phyloP scores from a whole-genome alignment of 768 basidiomycete genomes.

The Xerocomellus chrysenteron region DNA sequence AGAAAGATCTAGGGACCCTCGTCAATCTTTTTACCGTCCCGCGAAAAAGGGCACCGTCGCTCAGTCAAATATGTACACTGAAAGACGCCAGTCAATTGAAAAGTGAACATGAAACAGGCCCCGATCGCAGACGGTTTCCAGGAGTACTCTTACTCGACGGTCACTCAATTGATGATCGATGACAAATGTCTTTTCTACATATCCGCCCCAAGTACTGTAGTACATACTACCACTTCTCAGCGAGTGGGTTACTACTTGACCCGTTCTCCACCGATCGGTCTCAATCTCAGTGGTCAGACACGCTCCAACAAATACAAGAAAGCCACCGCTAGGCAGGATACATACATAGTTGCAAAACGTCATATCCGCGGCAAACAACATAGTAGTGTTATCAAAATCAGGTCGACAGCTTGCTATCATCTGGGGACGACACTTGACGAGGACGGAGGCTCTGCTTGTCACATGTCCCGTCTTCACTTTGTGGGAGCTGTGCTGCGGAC shows the following conservation, averaged over 20 bases:
- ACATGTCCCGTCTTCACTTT: background rate
- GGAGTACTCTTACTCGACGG: background rate
- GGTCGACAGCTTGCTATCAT: too few relatives aligned
- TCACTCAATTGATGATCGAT: too few relatives aligned
- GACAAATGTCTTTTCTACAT: background rate
- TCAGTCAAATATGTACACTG: background rate
- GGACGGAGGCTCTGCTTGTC: too few relatives aligned
- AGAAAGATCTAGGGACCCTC: constrained; percentile 5
- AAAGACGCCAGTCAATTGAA: too few relatives aligned
- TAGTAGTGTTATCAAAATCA: background rate
- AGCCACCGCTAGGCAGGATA: background rate
- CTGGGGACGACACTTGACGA: too few relatives aligned
- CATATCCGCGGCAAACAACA: background rate
- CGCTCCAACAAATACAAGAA: background rate
- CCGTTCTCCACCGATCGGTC: background rate
- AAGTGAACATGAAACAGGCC: constrained; percentile 1
- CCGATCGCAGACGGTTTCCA: constrained; percentile 12
- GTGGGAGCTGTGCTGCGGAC: background rate
- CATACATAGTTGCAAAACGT: background rate
- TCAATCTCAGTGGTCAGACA: background rate
- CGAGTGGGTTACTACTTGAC: background rate
- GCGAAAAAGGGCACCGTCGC: background rate
- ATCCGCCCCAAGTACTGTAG: too few relatives aligned
- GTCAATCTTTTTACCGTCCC: background rate
- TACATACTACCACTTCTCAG: background rate